phyloP scores from a whole-genome alignment of 2,329 filamentous ascomycete genomes.

The Fusarium nygamai region DNA sequence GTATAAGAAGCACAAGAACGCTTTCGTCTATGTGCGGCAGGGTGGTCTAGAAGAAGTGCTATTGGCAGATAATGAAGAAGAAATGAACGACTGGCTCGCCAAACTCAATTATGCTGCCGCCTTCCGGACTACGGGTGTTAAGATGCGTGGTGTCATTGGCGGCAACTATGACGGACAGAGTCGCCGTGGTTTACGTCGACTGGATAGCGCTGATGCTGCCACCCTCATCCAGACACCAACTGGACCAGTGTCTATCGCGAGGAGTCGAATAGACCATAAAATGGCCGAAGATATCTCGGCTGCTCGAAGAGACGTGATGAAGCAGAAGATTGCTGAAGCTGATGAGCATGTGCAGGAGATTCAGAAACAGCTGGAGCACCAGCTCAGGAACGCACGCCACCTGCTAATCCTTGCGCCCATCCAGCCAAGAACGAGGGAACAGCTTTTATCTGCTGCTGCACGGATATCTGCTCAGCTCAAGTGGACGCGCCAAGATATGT shows the following conservation, averaged over 20 bases:
- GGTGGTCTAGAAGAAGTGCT: slow-evolving; percentile 90
- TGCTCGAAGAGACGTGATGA: slow-evolving; percentile 84
- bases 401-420: slow-evolving; percentile 89
- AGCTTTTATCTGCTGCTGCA: slow-evolving; percentile 84
- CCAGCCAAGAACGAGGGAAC: slow-evolving; percentile 87
- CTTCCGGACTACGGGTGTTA: slow-evolving; percentile 89
- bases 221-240: slow-evolving; percentile 74
- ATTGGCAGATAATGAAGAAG: slow-evolving; percentile 86
- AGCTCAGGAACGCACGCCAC: slow-evolving; percentile 90
- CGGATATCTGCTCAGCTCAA: slow-evolving; percentile 88
- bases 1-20: slow-evolving; percentile 96
- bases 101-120: slow-evolving; percentile 97
- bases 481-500: slow-evolving; percentile 94
- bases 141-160: slow-evolving; percentile 87
- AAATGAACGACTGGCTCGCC: slow-evolving; percentile 96
- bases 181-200: slow-evolving; percentile 74
- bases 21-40: slow-evolving; percentile 89
- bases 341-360: slow-evolving; percentile 79
- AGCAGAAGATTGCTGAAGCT: slow-evolving; percentile 82
- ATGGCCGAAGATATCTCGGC: slow-evolving; percentile 87
- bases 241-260: slow-evolving; percentile 78
- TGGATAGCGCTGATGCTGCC: slow-evolving; percentile 70
- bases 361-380: slow-evolving; percentile 82
- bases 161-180: slow-evolving; percentile 86
- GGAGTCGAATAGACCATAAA: slow-evolving; percentile 79